These are phyloP conservation scores for Trichoderma koningiopsis DNA, from an alignment of 2,329 filamentous ascomycete genomes.

Conservation along the genomic window DNA sequence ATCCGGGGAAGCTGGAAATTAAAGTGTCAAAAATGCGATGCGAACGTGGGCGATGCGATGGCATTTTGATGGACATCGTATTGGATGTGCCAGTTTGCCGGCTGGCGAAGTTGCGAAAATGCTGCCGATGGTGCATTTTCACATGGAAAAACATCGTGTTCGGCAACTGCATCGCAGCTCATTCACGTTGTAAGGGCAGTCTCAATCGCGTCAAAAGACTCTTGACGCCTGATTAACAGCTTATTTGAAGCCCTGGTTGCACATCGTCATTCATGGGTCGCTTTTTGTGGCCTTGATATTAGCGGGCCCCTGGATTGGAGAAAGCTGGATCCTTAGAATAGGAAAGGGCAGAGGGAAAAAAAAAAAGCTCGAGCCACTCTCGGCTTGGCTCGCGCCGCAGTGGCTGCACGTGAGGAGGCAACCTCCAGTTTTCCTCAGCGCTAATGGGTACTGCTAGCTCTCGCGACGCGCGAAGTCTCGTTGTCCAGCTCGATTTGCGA, in stretches of 20 bases:
- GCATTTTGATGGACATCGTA: neutral
- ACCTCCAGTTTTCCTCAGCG: constrained; percentile 23
- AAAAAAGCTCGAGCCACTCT: constrained; percentile 24
- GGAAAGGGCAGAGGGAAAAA: neutral
- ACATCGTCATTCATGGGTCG: constrained; percentile 23
- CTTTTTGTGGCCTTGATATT: constrained; percentile 21
- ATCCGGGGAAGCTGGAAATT: constrained; percentile 22
- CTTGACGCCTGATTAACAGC: neutral
- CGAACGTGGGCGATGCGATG: neutral
- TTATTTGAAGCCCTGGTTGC: constrained; percentile 16
- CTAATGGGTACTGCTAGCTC: constrained; percentile 8
- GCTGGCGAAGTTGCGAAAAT: neutral
- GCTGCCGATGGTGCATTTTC: neutral
- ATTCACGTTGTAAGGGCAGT: neutral
- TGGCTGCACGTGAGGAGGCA: constrained; percentile 26
- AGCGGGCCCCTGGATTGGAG: constrained; percentile 17
- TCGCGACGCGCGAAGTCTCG: constrained; percentile 25
- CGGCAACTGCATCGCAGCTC: neutral
- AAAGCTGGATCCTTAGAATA: neutral
- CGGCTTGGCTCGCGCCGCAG: constrained; percentile 11
- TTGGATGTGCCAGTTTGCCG: neutral
- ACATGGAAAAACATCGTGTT: neutral
- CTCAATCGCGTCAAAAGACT: neutral
- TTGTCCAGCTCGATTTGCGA: constrained; percentile 20
- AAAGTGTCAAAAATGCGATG: neutral